These are phyloP conservation scores for Erysimum cheiranthoides DNA, from an alignment of 345 rosid genomes.

Conservation along the genomic window DNA sequence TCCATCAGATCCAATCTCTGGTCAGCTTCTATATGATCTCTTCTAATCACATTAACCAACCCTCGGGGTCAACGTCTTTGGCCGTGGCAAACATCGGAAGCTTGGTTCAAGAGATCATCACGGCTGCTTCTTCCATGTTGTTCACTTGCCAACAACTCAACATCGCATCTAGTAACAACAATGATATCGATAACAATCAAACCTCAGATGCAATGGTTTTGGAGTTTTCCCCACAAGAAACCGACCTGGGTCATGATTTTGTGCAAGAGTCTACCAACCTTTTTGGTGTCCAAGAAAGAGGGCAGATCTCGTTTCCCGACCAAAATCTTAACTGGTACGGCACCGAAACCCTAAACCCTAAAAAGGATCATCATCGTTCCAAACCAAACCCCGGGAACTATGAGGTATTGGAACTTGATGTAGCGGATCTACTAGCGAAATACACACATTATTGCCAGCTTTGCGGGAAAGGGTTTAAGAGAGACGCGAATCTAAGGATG, in stretches of 20 bases:
- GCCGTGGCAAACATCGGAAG: conserved; percentile 55
- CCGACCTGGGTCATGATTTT: conserved; percentile 14
- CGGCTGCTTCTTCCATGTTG: conserved; percentile 69
- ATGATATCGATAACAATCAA: conserved; percentile 19
- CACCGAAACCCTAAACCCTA: conserved; percentile 34
- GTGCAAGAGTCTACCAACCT: conserved; percentile 18
- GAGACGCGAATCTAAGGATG: conserved; percentile 94
- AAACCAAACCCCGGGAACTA: conserved; percentile 26
- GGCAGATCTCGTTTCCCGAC: conserved; percentile 40
- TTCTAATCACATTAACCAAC: conserved; percentile 41
- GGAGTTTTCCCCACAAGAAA: conserved; percentile 39
- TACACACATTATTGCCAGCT: conserved; percentile 86
- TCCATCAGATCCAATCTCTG: conserved; percentile 65
- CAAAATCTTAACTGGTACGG: conserved; percentile 49
- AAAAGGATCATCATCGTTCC: conserved; percentile 19
- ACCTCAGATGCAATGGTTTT: conserved; percentile 22
- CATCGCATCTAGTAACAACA: conserved; percentile 29
- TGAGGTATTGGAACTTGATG: conserved; percentile 72
- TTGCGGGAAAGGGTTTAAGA: conserved; percentile 88
- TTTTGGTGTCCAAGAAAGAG: conserved; percentile 42
- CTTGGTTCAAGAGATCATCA: conserved; percentile 68
- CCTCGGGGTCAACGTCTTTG: conserved; percentile 51
- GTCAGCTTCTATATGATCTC: conserved; percentile 55
- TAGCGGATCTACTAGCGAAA: conserved; percentile 67
- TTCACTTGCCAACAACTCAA: conserved; percentile 69